Conservation (phyloP, 345 rosid genomes). For the Corchorus olitorius region DNA sequence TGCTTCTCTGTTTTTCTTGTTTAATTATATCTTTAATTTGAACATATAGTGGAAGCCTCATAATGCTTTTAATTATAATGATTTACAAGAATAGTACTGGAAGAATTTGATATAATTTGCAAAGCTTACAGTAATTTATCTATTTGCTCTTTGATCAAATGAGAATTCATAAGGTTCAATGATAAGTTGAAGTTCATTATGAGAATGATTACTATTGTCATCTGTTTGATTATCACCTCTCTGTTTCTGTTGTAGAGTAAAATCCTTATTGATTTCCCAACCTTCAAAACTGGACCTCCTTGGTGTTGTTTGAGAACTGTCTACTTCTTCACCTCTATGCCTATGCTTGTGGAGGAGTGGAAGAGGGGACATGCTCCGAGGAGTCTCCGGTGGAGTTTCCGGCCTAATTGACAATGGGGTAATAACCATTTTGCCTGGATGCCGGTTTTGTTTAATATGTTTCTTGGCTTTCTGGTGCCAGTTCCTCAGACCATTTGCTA, state of each 20-base stretch:
- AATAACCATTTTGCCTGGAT: slow-evolving; percentile 33
- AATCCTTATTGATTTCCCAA: background rate
- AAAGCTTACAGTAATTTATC: too few species aligned
- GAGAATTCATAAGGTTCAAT: too few species aligned
- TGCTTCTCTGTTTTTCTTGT: too few species aligned
- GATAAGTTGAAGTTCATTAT: too few species aligned
- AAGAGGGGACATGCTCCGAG: slow-evolving; percentile 24
- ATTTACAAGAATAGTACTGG: background rate
- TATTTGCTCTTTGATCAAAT: too few species aligned
- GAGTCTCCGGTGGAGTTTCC: slow-evolving; percentile 42
- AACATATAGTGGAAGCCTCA: too few species aligned
- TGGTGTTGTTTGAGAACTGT: background rate
- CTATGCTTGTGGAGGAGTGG: background rate
- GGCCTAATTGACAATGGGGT: slow-evolving; percentile 67
- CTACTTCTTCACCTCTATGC: background rate
- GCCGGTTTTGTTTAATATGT: slow-evolving; percentile 51
- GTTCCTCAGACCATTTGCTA: slow-evolving; percentile 58
- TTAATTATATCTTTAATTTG: too few species aligned
- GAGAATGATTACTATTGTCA: too few species aligned
- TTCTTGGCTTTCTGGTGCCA: slow-evolving; percentile 83
- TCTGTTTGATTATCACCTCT: background rate
- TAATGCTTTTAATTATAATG: too few species aligned
- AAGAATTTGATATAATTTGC: background rate
- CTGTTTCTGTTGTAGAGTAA: background rate
- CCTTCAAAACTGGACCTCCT: background rate